Base-by-base conservation (phyloP, 2,329 filamentous ascomycete species). In the Cercospora sp. region DNA sequence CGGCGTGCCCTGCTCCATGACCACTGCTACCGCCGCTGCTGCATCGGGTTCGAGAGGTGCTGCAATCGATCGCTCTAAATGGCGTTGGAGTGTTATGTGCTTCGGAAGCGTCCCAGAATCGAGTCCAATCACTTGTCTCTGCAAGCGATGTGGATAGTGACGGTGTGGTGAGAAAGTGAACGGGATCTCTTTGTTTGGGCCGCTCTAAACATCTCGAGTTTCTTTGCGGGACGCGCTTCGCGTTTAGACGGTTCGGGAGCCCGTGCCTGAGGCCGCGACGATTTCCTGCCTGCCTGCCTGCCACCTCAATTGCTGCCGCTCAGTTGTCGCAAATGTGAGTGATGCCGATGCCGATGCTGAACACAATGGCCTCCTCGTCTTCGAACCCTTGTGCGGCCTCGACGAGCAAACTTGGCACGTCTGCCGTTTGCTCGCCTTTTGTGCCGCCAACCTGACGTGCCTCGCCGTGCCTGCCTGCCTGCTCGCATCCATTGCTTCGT, bases 1-100 rank as follows among this genome's bases (percentile, higher is more conserved):
- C 82, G 90, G 92, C 84, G 91, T 95, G 80, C 85, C 87, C 31
- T 53, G 51, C 53, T 64, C 62, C 62, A 64, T 64, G 55, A 59
- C 55, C 33, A 45, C 51, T 31, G 26, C 61, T 20, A 57, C 62
- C 33, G 31, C 62, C 45, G 48, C 48, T 36, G 48, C 40, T 36
- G 33, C n/a, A 48, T 64, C 30, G 30, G 48, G 30, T 40, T 33
- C 30, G 31, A 36, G 23, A 40, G 20, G 36, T 45, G 36, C 36
- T 51, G 62, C 51, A 42, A 45, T 58, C 62, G 51, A 16, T 20
- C n/a, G 42, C 12, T 28, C 23, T 18, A 2, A 0, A 28, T n/a
- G 10, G 53, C 13, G 23, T 57, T 10, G 53, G 13, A 30, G 13
- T 31, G 53, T 31, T 57, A n/a, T 40, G 36, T 40, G 16, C 16